phyloP scores from a whole-genome alignment of 768 basidiomycete species.

The Russula earlei region DNA sequence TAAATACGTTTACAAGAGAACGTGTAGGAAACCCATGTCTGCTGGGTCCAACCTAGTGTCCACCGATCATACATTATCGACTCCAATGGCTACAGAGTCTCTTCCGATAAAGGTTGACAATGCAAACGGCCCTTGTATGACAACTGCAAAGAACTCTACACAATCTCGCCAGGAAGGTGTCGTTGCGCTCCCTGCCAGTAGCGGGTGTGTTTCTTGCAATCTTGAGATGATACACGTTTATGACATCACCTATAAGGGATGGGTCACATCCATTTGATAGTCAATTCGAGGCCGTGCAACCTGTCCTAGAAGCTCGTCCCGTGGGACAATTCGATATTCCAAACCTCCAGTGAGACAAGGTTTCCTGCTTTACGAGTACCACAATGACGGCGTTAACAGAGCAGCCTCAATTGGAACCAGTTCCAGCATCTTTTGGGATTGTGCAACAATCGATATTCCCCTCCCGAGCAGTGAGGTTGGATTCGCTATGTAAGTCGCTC shows the following conservation, averaged over 20 bases:
- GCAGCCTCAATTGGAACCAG: neutral
- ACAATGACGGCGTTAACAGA: neutral
- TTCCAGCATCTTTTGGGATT: neutral
- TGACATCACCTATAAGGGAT: neutral
- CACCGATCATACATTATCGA: neutral
- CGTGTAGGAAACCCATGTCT: neutral
- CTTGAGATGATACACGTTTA: neutral
- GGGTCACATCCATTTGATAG: neutral
- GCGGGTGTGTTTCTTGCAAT: neutral
- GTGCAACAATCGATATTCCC: conserved; percentile 1
- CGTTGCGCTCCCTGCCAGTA: neutral
- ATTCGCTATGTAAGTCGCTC: conserved; percentile 1
- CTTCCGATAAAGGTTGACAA: neutral
- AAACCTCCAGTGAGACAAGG: conserved; percentile 6
- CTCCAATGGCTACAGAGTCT: neutral
- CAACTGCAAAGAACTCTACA: neutral
- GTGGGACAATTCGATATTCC: neutral
- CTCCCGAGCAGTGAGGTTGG: conserved; percentile 3
- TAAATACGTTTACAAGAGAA: too few species aligned
- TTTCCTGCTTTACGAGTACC: neutral
- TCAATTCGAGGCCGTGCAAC: neutral
- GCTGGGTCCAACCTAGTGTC: neutral
- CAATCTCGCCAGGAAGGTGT: neutral
- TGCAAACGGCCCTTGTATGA: neutral
- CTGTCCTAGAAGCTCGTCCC: neutral